Evolutionary conservation across 2,329 filamentous ascomycete genomes (phyloP), one percentile per base, ranked within the genome.

Genomic region (Trichophyton schoenleinii): DNA sequence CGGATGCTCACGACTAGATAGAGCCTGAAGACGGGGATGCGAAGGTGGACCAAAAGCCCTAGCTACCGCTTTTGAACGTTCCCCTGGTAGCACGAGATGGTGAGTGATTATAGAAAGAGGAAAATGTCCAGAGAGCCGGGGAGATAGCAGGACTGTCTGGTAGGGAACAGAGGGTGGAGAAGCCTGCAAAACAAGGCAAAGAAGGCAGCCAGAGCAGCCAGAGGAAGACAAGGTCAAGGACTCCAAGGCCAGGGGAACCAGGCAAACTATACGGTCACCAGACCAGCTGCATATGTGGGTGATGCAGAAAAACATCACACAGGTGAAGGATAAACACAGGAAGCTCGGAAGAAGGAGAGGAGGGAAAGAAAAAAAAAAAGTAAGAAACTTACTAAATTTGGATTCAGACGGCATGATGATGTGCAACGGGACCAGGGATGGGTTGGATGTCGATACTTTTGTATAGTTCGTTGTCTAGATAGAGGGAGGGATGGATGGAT

Each of bases 201-300:
- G 28, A 15, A 55, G 49, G 28, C 49, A 55, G 28, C 25, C 6
- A 25, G 9, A 49, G 20, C 20, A 49, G 46, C 18, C 25, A 55
- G 28, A n/a, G 28, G 3, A 20, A 28, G 49, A 34, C 28, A 55
- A 20, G 25, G 46, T 31, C 49, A 55, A 36, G 49, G 20, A 36
- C 34, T 36, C 5, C 15, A 55, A 20, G 49, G 31, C 22, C 49
- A 53, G 49, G 49, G 49, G 25, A 55, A 36, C 49, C 49, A 55
- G 49, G 49, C 49, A 55, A 55, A 36, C 22, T 53, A 53, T 28
- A 53, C 36, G 58, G 41, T 59, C 58, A 59, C 58, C 58, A 49
- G 58, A 59, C 58, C 42, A 28, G 58, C 5, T 49, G 58, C 58
- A 49, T 59, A 59, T 59, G 58, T 58, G 34, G 55, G 55, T 58